Conservation (phyloP, 257 asterid species). For the Primulina huaijiensis region DNA sequence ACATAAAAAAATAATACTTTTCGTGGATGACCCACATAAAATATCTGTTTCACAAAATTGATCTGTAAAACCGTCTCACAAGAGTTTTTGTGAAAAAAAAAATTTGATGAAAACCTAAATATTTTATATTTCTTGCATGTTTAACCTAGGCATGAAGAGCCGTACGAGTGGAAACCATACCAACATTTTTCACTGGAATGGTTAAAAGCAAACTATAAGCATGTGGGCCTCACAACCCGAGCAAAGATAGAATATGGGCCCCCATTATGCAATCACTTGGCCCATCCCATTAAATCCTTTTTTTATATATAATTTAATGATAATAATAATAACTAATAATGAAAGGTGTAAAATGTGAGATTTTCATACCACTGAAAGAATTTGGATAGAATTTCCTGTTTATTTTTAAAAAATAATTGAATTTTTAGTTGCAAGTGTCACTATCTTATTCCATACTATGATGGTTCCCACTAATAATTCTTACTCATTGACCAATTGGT, state of each 20-base stretch:
- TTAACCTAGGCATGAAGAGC: conserved; percentile 24
- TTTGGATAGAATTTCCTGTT: too few relatives aligned
- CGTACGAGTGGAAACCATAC: conserved; percentile 8
- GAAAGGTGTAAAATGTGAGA: background rate
- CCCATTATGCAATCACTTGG: conserved; percentile 50
- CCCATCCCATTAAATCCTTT: conserved; percentile 41
- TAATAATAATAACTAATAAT: background rate
- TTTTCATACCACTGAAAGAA: background rate
- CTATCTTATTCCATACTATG: too few relatives aligned
- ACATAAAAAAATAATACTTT: too few relatives aligned
- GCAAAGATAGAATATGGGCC: conserved; percentile 80
- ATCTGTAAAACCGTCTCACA: too few relatives aligned
- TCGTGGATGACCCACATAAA: too few relatives aligned
- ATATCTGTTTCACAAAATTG: too few relatives aligned
- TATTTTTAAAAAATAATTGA: too few relatives aligned
- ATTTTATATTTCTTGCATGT: too few relatives aligned
- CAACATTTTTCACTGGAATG: too few relatives aligned
- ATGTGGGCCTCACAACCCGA: conserved; percentile 77
- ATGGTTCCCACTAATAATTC: background rate
- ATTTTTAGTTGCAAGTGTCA: too few relatives aligned
- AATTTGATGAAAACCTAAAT: too few relatives aligned
- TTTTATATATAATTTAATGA: background rate
- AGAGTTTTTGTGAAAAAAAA: too few relatives aligned
- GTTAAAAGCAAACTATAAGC: conserved; percentile 18
- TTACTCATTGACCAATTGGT: conserved; percentile 3